phyloP scores from a whole-genome alignment of 2,329 filamentous ascomycete genomes.

The Venturia nashicola region DNA sequence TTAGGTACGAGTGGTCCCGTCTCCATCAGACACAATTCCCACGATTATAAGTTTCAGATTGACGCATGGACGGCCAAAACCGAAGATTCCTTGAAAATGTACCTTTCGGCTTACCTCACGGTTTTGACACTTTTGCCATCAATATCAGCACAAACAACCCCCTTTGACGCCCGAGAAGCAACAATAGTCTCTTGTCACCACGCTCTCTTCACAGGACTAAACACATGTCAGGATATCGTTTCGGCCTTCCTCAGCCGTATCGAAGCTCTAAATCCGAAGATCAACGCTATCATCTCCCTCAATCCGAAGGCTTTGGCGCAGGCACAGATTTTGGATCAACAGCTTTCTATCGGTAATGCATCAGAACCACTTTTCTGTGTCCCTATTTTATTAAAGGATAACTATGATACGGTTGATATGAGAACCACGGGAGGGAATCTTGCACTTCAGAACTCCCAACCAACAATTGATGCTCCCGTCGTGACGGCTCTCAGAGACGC shows the following conservation, averaged over 20 bases:
- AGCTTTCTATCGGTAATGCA: conserved; percentile 43
- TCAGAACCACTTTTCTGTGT: conserved; percentile 63
- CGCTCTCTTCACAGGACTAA: conserved; percentile 38
- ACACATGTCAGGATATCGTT: conserved; percentile 43
- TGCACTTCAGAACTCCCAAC: conserved; percentile 53
- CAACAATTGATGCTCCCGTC: conserved; percentile 54
- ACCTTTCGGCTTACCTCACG: background rate
- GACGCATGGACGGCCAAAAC: background rate
- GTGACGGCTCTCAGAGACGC: conserved; percentile 49
- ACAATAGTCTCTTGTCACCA: conserved; percentile 46
- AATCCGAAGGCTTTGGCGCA: conserved; percentile 57
- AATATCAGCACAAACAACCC: background rate
- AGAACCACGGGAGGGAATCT: conserved; percentile 62
- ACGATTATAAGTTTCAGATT: background rate
- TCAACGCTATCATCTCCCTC: conserved; percentile 2
- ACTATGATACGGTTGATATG: conserved; percentile 58
- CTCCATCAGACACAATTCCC: too few species aligned
- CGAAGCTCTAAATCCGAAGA: background rate
- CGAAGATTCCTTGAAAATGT: background rate
- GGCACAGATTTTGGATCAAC: conserved; percentile 46
- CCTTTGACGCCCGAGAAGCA: conserved; percentile 44
- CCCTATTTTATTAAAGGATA: conserved; percentile 64
- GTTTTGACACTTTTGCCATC: background rate
- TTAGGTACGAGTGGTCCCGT: too few species aligned
- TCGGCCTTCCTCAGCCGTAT: conserved; percentile 37